A percentile compares a stretch with the other conserved stretches of the same genome.
These are phyloP conservation scores for Monosporascus sp. DNA, from an alignment of 2,329 filamentous ascomycete genomes.

Conservation along the genomic window DNA sequence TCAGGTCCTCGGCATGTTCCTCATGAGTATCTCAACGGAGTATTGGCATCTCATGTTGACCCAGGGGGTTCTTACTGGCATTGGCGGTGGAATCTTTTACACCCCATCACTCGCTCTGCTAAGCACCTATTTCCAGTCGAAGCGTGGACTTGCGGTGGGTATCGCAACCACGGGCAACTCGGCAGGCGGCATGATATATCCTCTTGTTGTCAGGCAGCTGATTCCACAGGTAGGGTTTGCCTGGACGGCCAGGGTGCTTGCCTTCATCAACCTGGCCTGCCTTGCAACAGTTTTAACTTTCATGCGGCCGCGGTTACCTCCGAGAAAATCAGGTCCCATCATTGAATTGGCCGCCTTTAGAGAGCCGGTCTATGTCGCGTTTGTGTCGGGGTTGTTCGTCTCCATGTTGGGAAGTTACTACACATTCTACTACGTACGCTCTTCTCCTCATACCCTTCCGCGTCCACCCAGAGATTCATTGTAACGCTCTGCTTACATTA, in stretches of 20 bases:
- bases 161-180: slow-evolving; percentile 53
- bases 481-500: neutral
- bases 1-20: slow-evolving; percentile 39
- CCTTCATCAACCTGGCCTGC: slow-evolving; percentile 68
- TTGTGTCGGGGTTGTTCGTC: slow-evolving; percentile 32
- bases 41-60: slow-evolving; percentile 47
- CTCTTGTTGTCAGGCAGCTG: slow-evolving; percentile 29
- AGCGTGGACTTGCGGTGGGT: slow-evolving; percentile 52
- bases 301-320: slow-evolving; percentile 26
- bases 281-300: slow-evolving; percentile 60
- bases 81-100: slow-evolving; percentile 52
- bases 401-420: slow-evolving; percentile 37
- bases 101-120: slow-evolving; percentile 53
- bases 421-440: slow-evolving; percentile 36
- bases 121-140: slow-evolving; percentile 55
- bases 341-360: slow-evolving; percentile 25
- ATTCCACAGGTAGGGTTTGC: slow-evolving; percentile 25
- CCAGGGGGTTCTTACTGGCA: slow-evolving; percentile 42
- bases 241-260: slow-evolving; percentile 27
- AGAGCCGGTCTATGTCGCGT: slow-evolving; percentile 26
- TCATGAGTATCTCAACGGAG: slow-evolving; percentile 32
- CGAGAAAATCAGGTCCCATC: slow-evolving; percentile 24
- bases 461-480: neutral
- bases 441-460: neutral
- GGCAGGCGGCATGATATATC: slow-evolving; percentile 49